A percentile compares a stretch with the other conserved stretches of the same genome.
phyloP scores from a whole-genome alignment of 2,329 filamentous ascomycete species.

The Microsporum audouinii region DNA sequence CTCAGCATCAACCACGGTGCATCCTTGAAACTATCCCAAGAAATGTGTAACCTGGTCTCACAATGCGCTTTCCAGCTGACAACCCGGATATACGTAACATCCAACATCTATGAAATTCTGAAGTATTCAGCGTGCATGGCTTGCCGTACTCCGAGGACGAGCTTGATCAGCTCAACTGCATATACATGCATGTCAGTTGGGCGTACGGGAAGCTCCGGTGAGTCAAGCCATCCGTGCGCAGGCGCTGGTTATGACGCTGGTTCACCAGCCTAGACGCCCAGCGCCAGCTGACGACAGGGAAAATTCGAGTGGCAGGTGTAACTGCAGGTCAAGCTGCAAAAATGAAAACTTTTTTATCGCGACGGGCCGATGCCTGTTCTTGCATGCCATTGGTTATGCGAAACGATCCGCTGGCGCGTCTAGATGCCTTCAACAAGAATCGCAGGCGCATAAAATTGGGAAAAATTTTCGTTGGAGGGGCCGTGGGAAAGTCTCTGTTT shows the following conservation, averaged over 20 bases:
- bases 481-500: constrained; percentile 5
- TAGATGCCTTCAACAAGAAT: not conserved
- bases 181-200: not conserved
- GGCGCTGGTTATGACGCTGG: not conserved
- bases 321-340: not conserved
- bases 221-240: not conserved
- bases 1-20: not conserved
- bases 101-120: not conserved
- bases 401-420: constrained; percentile 3
- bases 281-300: constrained; percentile 1
- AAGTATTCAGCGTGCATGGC: not conserved
- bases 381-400: not conserved
- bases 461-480: constrained; percentile 3
- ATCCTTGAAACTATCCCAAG: not conserved
- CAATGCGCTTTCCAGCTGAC: not conserved
- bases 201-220: not conserved
- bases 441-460: not conserved
- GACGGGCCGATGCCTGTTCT: constrained; percentile 2
- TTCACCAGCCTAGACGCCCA: constrained; percentile 3
- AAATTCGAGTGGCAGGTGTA: not conserved
- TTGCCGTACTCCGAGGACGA: not conserved
- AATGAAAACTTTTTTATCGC: not conserved
- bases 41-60: not conserved
- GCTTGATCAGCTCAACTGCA: not conserved
- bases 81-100: not conserved